phyloP scores from a whole-genome alignment of 805 yeast species.

The Ogataea neopini region DNA sequence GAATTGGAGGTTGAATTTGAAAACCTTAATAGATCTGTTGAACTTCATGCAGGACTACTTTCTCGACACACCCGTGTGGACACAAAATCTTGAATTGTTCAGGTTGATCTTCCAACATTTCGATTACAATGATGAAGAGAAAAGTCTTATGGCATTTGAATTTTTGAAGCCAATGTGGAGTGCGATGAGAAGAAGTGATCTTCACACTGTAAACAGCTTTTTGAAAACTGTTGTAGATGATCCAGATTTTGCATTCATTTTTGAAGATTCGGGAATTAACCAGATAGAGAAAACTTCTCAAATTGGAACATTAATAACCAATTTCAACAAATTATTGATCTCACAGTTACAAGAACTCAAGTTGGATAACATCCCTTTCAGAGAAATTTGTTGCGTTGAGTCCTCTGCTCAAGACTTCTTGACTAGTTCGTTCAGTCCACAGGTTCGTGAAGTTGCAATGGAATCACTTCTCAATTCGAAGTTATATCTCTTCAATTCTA shows the following conservation, averaged over 20 bases:
- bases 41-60: constrained; percentile 31
- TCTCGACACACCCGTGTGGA: constrained; percentile 29
- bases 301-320: constrained; percentile 13
- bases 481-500: constrained; percentile 27
- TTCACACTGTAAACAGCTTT: constrained; percentile 19
- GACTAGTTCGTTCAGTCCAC: constrained; percentile 43
- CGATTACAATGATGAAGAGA: constrained; percentile 14
- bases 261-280: constrained; percentile 10
- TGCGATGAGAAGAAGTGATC: constrained; percentile 7
- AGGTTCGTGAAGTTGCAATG: constrained; percentile 42
- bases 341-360: constrained; percentile 27
- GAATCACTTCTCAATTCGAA: constrained; percentile 45
- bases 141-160: constrained; percentile 11
- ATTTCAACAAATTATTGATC: constrained; percentile 18
- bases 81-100: constrained; percentile 32
- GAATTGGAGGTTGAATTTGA: constrained; percentile 33
- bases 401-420: constrained; percentile 30
- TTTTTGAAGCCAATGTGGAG: constrained; percentile 30
- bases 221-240: constrained; percentile 25
- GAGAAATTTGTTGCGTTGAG: constrained; percentile 44
- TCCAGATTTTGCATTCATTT: constrained; percentile 28
- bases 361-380: constrained; percentile 33
- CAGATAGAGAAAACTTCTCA: constrained; percentile 11
- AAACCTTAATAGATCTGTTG: constrained; percentile 31
- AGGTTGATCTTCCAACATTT: constrained; percentile 26